Conservation (phyloP, 345 rosid species). For the Triadica sebifera region DNA sequence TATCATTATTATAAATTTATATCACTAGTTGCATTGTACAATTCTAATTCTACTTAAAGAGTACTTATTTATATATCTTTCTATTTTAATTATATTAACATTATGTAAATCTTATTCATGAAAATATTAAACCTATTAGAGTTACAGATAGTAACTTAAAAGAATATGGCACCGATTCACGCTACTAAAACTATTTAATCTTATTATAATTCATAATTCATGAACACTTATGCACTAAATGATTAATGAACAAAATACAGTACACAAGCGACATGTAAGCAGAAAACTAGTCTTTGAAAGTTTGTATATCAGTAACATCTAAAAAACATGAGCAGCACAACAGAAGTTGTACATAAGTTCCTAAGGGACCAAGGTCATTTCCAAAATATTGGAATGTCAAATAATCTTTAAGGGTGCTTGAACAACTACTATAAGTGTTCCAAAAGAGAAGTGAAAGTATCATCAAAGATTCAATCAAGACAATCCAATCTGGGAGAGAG, state of each 20-base stretch:
- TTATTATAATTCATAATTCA: too few relatives aligned
- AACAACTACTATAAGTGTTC: neutral
- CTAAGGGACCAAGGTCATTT: neutral
- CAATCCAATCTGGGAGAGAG: neutral
- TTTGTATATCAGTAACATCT: neutral
- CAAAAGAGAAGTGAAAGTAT: neutral
- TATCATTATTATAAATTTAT: too few relatives aligned
- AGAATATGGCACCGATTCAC: neutral
- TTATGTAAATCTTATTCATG: too few relatives aligned
- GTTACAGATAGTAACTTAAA: neutral
- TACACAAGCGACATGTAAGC: too few relatives aligned
- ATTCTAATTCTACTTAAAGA: too few relatives aligned
- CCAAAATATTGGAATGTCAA: neutral
- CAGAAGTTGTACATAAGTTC: too few relatives aligned
- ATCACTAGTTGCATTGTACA: too few relatives aligned
- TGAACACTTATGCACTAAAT: too few relatives aligned
- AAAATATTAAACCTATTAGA: too few relatives aligned
- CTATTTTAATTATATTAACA: too few relatives aligned
- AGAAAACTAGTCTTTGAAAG: neutral
- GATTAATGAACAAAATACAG: neutral
- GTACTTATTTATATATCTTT: too few relatives aligned
- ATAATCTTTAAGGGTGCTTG: neutral
- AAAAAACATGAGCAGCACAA: too few relatives aligned
- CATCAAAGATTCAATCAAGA: neutral
- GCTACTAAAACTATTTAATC: neutral